Evolutionary conservation across 371 early-diverging fungal genomes (phyloP).

Genomic region (Mucor circinelloides): DNA sequence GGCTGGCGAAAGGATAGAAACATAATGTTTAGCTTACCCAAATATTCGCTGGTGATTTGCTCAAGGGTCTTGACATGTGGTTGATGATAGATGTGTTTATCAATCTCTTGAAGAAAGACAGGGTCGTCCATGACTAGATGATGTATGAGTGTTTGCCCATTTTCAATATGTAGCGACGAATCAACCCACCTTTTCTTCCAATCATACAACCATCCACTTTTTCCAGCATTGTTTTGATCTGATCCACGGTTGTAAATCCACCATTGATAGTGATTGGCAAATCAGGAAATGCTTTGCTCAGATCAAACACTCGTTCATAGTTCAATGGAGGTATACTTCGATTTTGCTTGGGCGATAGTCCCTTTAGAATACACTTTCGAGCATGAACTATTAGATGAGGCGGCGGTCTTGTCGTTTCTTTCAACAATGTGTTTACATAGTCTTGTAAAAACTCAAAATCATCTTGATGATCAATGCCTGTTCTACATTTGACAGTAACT

Average conservation of each 20-base stretch:
- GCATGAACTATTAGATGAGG: slow-evolving; percentile 84
- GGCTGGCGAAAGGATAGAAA: not conserved
- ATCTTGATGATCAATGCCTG: slow-evolving; percentile 76
- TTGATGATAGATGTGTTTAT: slow-evolving; percentile 22
- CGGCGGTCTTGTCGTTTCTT: slow-evolving; percentile 29
- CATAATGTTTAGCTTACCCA: slow-evolving; percentile 26
- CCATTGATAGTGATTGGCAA: slow-evolving; percentile 81
- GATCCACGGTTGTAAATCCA: slow-evolving; percentile 61
- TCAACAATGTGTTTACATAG: slow-evolving; percentile 58
- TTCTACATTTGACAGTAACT: slow-evolving; percentile 77
- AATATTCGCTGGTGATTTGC: slow-evolving; percentile 43
- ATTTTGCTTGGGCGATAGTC: slow-evolving; percentile 86
- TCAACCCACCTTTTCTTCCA: slow-evolving; percentile 70
- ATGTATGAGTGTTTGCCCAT: not conserved
- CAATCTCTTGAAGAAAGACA: slow-evolving; percentile 36
- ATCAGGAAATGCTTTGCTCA: slow-evolving; percentile 67
- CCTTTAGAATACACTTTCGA: slow-evolving; percentile 83
- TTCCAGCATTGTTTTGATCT: slow-evolving; percentile 47
- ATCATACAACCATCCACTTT: slow-evolving; percentile 76
- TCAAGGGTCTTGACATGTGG: slow-evolving; percentile 29
- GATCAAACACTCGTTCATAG: slow-evolving; percentile 72
- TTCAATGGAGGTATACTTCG: slow-evolving; percentile 80
- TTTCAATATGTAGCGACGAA: too few species aligned
- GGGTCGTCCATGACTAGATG: slow-evolving; percentile 41
- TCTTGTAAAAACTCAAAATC: slow-evolving; percentile 61